Percentiles rank a stretch among this genome's conserved stretches.
Evolutionary conservation across 192 early-diverging fungal genomes (phyloP).

Genomic region (Linnemannia schmuckeri): DNA sequence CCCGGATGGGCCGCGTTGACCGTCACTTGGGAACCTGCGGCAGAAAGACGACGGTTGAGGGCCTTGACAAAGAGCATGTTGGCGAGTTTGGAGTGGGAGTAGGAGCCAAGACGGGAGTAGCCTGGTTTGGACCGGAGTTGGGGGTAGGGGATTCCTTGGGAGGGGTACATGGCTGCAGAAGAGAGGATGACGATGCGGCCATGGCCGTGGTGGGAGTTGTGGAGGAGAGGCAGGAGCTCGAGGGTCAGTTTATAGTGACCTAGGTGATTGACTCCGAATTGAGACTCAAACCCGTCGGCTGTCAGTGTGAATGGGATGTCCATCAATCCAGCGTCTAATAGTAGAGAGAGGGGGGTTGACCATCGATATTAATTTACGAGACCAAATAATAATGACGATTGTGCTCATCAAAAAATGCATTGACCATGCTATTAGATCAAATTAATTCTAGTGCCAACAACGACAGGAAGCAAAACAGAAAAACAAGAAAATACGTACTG

Average conservation of each 20-base stretch:
- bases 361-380: too few relatives aligned
- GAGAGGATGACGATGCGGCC: constrained; percentile 14
- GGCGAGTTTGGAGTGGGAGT: constrained; percentile 13
- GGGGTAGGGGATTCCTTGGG: background rate
- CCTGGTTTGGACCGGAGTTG: background rate
- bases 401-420: background rate
- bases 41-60: background rate
- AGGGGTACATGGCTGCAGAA: background rate
- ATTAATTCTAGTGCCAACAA: background rate
- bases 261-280: constrained; percentile 17
- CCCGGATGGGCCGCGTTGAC: constrained; percentile 12
- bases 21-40: background rate
- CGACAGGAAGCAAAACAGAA: background rate
- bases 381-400: background rate
- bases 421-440: background rate
- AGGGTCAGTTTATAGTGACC: constrained; percentile 12
- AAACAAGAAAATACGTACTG: constrained; percentile 6
- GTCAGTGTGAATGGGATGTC: constrained; percentile 23
- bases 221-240: constrained; percentile 10
- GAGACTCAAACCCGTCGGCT: background rate
- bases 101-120: constrained; percentile 5
- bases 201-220: background rate
- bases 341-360: too few relatives aligned
- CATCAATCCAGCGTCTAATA: constrained; percentile 5
- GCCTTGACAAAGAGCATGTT: constrained; percentile 20